Conservation (phyloP, 2,329 filamentous ascomycete genomes). For the Microdochium bolleyi region DNA sequence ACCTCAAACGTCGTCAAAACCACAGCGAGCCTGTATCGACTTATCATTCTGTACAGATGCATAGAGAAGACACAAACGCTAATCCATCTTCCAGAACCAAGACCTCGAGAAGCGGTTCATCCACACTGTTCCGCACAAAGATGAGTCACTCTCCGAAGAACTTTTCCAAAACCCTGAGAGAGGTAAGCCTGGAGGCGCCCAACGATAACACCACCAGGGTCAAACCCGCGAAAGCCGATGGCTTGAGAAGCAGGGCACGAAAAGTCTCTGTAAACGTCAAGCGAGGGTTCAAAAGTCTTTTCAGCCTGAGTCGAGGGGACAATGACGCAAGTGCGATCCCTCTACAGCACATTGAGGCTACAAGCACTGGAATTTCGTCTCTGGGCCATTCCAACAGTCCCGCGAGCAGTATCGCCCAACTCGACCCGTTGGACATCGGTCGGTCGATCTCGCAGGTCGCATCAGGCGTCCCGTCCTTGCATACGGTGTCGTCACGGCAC, state of each 20-base stretch:
- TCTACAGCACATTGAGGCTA: slow-evolving; percentile 44
- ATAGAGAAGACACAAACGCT: neutral
- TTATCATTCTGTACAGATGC: neutral
- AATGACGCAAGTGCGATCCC: slow-evolving; percentile 29
- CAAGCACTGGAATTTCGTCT: slow-evolving; percentile 19
- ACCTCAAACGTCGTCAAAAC: slow-evolving; percentile 28
- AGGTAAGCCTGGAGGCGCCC: slow-evolving; percentile 34
- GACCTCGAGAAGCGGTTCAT: slow-evolving; percentile 28
- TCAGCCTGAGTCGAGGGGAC: slow-evolving; percentile 32
- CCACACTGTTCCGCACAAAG: slow-evolving; percentile 33
- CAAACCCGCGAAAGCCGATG: slow-evolving; percentile 17
- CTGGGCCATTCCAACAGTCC: slow-evolving; percentile 1
- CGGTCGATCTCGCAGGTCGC: slow-evolving; percentile 33
- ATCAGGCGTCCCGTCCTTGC: slow-evolving; percentile 41
- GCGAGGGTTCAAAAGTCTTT: slow-evolving; percentile 51
- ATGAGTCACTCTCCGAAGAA: slow-evolving; percentile 15
- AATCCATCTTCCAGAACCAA: slow-evolving; percentile 2
- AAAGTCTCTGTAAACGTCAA: slow-evolving; percentile 56
- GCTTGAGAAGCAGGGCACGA: slow-evolving; percentile 44
- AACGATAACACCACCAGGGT: slow-evolving; percentile 16
- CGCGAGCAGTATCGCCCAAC: slow-evolving; percentile 4
- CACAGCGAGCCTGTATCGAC: slow-evolving; percentile 7
- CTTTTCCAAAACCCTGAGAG: slow-evolving; percentile 36
- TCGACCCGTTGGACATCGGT: slow-evolving; percentile 7
- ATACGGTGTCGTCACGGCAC: slow-evolving; percentile 35